Base-by-base conservation (phyloP, 192 early-diverging fungal species). In the Physocladia obscura region DNA sequence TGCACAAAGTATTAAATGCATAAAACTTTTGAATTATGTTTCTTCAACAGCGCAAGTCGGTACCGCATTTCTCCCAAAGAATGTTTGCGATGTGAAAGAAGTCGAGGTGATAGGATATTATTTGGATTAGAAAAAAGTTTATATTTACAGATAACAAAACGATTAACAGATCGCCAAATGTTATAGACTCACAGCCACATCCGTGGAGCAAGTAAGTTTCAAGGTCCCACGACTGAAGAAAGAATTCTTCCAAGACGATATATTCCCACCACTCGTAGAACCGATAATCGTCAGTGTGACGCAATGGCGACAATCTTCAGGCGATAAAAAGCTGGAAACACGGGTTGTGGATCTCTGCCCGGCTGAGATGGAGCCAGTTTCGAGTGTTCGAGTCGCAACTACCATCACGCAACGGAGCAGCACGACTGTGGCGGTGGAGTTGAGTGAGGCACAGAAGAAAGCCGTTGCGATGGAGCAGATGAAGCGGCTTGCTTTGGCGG, bases 161-260 rank as follows among this genome's bases (percentile, higher is more conserved):
- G 24, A 21, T 30, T 36, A 6, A 17, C 57, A 58, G 57, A 35
- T 65, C 32, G 79, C 81, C 21, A 86, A 82, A 50, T 84, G 82
- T 39, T 93, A 82, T 68, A 79, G 94, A 26, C 77, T 93, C 24
- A 89, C 82, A 5, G 70, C 86, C 4, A 84, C 82, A n/a, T 72
- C 78, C 15, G 81, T 96, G 5, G 92, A 93, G 70, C 68, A 78
- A 27, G 71, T 94, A 48, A 87, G 89, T 11, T 90, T 94, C 39
- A 83, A 75, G 8, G 87, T 96, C 0, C 94, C 93, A 26, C 76
- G 94, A 36, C 83, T 90, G 55, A 83, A 90, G 75, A 87, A 85
- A n/a, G 91, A 95, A 57, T 93, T 76, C 49, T 97, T 97, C 74
- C 93, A 97, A 73, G 93, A 97, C 73, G 93, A 94, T 60, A 67